phyloP scores from a whole-genome alignment of 192 early-diverging fungal genomes.

The Phlyctochytrium bullatum region DNA sequence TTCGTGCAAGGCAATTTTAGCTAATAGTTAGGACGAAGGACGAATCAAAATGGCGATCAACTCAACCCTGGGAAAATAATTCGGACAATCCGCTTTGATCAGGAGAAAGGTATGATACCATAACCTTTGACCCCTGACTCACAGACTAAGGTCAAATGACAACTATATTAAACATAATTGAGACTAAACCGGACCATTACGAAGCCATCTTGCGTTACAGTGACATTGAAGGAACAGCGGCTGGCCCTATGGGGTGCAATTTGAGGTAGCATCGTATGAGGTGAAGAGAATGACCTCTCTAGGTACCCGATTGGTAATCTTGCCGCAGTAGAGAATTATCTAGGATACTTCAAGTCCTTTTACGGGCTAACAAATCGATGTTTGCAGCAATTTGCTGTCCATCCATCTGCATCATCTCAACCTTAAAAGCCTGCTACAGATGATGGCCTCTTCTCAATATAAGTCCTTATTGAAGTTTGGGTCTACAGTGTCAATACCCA shows the following conservation, averaged over 20 bases:
- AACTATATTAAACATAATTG: conserved; percentile 24
- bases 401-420: too few relatives aligned
- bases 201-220: conserved; percentile 24
- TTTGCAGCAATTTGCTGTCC: neutral
- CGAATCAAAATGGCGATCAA: neutral
- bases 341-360: conserved; percentile 28
- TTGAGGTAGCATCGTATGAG: conserved; percentile 9
- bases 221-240: conserved; percentile 18
- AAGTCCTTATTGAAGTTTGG: neutral
- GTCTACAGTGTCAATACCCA: neutral
- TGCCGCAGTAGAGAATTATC: conserved; percentile 27
- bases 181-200: conserved; percentile 16
- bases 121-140: neutral
- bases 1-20: conserved; percentile 6
- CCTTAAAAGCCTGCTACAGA: too few relatives aligned
- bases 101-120: neutral
- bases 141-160: conserved; percentile 1
- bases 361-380: conserved; percentile 24
- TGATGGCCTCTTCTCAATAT: too few relatives aligned
- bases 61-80: conserved; percentile 19
- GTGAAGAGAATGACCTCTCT: neutral
- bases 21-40: neutral
- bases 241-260: conserved; percentile 2
- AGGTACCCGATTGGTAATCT: conserved; percentile 31
- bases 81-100: conserved; percentile 24